Conservation (phyloP, 371 early-diverging fungal genomes). For the Apophysomyces ossiformis region DNA sequence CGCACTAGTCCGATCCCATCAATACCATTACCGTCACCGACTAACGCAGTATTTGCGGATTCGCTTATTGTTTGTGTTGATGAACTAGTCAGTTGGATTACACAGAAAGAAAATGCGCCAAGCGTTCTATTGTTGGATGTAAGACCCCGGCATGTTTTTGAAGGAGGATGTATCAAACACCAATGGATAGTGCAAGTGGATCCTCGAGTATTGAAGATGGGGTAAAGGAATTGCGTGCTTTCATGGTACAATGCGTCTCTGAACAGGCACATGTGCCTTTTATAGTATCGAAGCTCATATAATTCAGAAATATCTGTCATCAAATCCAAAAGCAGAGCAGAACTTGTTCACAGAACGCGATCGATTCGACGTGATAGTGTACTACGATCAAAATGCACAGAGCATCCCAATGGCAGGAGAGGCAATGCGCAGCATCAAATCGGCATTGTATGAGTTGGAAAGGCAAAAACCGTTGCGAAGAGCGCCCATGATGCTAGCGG, state of each 20-base stretch:
- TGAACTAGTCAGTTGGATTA: conserved; percentile 44
- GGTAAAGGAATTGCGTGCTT: conserved; percentile 33
- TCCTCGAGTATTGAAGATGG: conserved; percentile 60
- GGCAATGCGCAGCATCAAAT: conserved; percentile 34
- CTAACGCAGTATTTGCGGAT: conserved; percentile 29
- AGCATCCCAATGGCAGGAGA: conserved; percentile 10
- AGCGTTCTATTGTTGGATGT: conserved; percentile 77
- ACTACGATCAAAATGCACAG: conserved; percentile 63
- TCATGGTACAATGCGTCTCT: conserved; percentile 13
- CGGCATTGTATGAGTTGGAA: conserved; percentile 57
- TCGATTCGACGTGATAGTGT: conserved; percentile 71
- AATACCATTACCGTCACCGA: conserved; percentile 17
- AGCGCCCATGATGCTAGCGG: conserved; percentile 70
- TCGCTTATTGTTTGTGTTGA: conserved; percentile 30
- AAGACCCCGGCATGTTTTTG: conserved; percentile 65
- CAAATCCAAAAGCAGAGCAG: conserved; percentile 47
- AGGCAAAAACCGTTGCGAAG: conserved; percentile 44
- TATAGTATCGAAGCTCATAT: conserved; percentile 38
- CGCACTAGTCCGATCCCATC: not conserved
- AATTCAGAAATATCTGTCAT: conserved; percentile 40
- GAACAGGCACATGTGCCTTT: not conserved
- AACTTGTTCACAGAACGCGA: conserved; percentile 62
- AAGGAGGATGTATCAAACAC: conserved; percentile 71
- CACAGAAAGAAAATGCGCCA: conserved; percentile 31
- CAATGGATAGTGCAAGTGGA: conserved; percentile 75